These are phyloP conservation scores for Cercospora sesami DNA, from an alignment of 2,329 filamentous ascomycete genomes.

Conservation along the genomic window DNA sequence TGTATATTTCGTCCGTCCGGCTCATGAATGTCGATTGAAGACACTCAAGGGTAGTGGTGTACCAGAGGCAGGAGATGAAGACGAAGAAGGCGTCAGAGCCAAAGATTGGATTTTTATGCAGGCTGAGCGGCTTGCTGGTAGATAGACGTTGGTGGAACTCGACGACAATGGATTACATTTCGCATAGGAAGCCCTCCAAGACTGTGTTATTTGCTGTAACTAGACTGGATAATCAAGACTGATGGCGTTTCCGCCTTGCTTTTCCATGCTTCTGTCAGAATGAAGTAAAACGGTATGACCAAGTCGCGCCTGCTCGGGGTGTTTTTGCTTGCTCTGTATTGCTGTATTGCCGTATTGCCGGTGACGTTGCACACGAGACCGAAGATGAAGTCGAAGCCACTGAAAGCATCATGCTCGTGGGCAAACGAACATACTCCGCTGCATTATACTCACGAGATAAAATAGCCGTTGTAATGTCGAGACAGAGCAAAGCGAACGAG, in stretches of 20 bases:
- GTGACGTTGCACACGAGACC: not conserved
- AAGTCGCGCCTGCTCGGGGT: not conserved
- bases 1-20: conserved; percentile 58
- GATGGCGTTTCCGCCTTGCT: not conserved
- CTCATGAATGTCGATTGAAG: conserved; percentile 49
- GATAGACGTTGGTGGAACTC: not conserved
- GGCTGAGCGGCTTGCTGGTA: conserved; percentile 38
- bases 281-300: too few species aligned
- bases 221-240: too few species aligned
- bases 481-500: not conserved
- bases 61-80: conserved; percentile 35
- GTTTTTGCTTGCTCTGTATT: not conserved
- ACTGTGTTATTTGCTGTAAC: too few species aligned
- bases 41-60: conserved; percentile 39
- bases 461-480: too few species aligned
- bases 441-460: too few species aligned
- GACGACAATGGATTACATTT: not conserved
- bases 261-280: too few species aligned
- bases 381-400: too few species aligned
- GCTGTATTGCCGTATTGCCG: too few species aligned
- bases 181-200: not conserved
- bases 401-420: too few species aligned
- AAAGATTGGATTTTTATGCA: conserved; percentile 48
- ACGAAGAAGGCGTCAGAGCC: conserved; percentile 40
- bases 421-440: too few species aligned